phyloP scores from a whole-genome alignment of 768 basidiomycete species.

The Kondoa subrosea region DNA sequence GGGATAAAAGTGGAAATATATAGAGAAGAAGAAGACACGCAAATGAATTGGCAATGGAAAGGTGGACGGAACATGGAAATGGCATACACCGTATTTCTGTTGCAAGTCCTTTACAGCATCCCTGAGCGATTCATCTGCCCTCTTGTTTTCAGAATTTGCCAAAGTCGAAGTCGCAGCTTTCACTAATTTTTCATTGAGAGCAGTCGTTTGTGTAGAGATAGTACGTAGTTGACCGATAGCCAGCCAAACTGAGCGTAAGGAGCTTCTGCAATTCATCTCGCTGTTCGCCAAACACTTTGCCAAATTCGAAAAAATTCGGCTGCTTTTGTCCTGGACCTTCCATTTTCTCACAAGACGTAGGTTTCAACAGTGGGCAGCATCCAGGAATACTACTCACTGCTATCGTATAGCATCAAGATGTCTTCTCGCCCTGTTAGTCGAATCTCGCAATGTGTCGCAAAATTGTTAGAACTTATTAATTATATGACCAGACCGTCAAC shows the following conservation, averaged over 20 bases:
- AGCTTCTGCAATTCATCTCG: background rate
- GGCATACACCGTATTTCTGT: background rate
- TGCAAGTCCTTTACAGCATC: background rate
- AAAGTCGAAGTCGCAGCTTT: background rate
- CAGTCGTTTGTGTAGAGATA: background rate
- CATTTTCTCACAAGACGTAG: too few species aligned
- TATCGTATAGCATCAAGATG: background rate
- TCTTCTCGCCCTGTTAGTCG: background rate
- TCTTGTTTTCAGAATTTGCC: background rate
- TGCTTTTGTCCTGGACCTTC: too few species aligned
- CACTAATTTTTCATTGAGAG: background rate
- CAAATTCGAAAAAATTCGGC: too few species aligned
- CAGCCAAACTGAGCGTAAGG: background rate
- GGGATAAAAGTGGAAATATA: too few species aligned
- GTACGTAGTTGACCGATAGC: background rate
- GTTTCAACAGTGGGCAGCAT: too few species aligned
- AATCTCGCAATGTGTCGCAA: too few species aligned
- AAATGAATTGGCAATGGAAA: background rate
- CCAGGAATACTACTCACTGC: background rate
- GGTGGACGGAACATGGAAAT: background rate
- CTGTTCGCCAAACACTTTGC: background rate
- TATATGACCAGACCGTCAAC: slow-evolving; percentile 2
- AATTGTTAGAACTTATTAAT: too few species aligned
- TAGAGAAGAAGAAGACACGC: too few species aligned
- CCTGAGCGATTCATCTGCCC: background rate